Evolutionary conservation across 495 filamentous ascomycete genomes (phyloP).

Genomic region (Margaritispora aquatica): DNA sequence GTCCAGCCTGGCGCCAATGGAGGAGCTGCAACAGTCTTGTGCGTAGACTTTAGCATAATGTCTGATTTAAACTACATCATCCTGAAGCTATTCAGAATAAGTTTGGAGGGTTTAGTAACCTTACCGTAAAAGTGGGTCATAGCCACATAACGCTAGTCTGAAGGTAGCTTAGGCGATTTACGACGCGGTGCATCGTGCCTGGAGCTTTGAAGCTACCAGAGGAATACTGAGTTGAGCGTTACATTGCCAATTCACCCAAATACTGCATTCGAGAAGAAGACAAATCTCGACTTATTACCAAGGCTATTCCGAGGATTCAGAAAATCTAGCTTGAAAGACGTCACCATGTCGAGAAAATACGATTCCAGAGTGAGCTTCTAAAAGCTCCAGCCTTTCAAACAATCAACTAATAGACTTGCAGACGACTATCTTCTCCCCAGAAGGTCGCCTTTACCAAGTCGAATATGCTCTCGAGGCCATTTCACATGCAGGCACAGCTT

Average conservation of each 20-base stretch:
- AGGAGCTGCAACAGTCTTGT: constrained; percentile 43
- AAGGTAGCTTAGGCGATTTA: background rate
- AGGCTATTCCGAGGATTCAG: background rate
- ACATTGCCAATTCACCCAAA: background rate
- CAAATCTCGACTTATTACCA: background rate
- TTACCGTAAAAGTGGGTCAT: constrained; percentile 4
- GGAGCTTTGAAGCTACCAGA: constrained; percentile 22
- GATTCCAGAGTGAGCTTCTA: constrained; percentile 77
- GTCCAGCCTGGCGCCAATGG: constrained; percentile 81
- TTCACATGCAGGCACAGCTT: constrained; percentile 93
- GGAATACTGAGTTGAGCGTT: constrained; percentile 7
- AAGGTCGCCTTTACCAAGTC: constrained; percentile 96
- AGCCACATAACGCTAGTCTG: background rate
- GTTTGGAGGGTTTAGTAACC: background rate
- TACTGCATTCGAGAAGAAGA: background rate
- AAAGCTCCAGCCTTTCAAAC: constrained; percentile 10
- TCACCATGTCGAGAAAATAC: constrained; percentile 91
- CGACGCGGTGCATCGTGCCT: constrained; percentile 19
- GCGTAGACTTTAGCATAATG: constrained; percentile 58
- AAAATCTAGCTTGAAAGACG: background rate
- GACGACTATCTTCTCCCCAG: constrained; percentile 99
- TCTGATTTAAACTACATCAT: background rate
- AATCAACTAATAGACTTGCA: constrained; percentile 43
- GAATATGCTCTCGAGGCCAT: constrained; percentile 99
- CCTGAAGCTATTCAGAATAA: background rate